phyloP scores from a whole-genome alignment of 192 early-diverging fungal genomes.

The Umbelopsis vinacea region DNA sequence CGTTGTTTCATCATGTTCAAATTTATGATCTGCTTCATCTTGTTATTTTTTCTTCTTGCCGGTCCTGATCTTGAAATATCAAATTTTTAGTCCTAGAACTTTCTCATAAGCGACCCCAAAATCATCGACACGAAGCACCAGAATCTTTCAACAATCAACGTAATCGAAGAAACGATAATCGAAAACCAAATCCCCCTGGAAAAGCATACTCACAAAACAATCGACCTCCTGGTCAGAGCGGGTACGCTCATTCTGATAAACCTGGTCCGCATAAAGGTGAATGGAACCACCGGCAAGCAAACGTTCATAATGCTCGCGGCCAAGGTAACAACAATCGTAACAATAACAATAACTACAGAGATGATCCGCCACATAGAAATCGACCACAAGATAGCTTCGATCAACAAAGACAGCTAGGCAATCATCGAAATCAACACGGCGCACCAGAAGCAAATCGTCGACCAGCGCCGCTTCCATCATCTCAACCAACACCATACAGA shows the following conservation, averaged over 20 bases:
- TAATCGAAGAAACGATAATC: background rate
- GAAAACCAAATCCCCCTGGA: background rate
- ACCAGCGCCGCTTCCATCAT: background rate
- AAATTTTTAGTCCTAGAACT: slow-evolving; percentile 9
- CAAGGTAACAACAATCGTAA: background rate
- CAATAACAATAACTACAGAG: background rate
- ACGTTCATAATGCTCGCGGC: background rate
- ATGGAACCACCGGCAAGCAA: slow-evolving; percentile 1
- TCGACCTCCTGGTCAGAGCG: background rate
- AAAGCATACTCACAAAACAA: background rate
- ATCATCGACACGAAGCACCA: background rate
- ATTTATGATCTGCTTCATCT: background rate
- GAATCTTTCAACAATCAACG: background rate
- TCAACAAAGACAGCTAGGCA: background rate
- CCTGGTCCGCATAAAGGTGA: background rate
- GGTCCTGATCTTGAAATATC: background rate
- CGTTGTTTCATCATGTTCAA: background rate
- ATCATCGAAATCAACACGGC: background rate
- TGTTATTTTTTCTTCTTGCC: background rate
- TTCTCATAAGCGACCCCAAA: background rate
- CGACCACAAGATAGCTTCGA: background rate
- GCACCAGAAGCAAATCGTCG: background rate
- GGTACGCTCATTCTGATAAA: background rate
- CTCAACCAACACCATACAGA: background rate
- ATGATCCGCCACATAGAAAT: background rate